These are phyloP conservation scores for Globisporangium acanthophoron DNA, from an alignment of 352 stramenopile species.

Conservation along the genomic window DNA sequence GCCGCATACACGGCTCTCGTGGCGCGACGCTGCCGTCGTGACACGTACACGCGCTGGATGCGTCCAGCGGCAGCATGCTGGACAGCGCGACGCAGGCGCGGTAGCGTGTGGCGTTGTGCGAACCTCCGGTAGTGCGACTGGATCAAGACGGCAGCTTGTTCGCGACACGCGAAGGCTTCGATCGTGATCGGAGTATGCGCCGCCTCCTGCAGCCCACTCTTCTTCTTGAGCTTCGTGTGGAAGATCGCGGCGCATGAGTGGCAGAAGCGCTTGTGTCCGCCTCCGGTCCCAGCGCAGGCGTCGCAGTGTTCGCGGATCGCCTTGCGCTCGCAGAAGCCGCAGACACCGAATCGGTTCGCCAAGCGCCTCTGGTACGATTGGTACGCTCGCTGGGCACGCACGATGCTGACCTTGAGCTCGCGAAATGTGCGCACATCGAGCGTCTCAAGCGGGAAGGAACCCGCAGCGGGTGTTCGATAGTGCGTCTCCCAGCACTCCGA, in stretches of 20 bases:
- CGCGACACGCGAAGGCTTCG: slow-evolving; percentile 17
- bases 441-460: background rate
- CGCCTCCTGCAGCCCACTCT: background rate
- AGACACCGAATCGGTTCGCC: slow-evolving; percentile 22
- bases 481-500: slow-evolving; percentile 19
- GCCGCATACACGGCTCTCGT: slow-evolving; percentile 25
- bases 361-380: slow-evolving; percentile 26
- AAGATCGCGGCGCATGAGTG: slow-evolving; percentile 37
- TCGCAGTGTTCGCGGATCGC: slow-evolving; percentile 37
- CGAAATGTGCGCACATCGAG: slow-evolving; percentile 31
- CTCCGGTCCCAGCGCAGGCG: slow-evolving; percentile 13
- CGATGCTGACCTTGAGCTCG: slow-evolving; percentile 16
- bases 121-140: slow-evolving; percentile 41
- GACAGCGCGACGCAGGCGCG: slow-evolving; percentile 11
- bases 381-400: slow-evolving; percentile 31
- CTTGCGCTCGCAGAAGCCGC: slow-evolving; percentile 31
- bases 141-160: slow-evolving; percentile 27
- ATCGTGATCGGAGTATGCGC: slow-evolving; percentile 21
- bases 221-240: slow-evolving; percentile 13
- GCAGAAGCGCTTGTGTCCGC: slow-evolving; percentile 29
- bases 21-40: slow-evolving; percentile 28
- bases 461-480: background rate
- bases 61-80: slow-evolving; percentile 19
- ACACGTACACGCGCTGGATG: slow-evolving; percentile 34
- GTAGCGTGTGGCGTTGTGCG: slow-evolving; percentile 30